Conservation (phyloP, 805 yeast species). For the Metschnikowia cerradonensis region DNA sequence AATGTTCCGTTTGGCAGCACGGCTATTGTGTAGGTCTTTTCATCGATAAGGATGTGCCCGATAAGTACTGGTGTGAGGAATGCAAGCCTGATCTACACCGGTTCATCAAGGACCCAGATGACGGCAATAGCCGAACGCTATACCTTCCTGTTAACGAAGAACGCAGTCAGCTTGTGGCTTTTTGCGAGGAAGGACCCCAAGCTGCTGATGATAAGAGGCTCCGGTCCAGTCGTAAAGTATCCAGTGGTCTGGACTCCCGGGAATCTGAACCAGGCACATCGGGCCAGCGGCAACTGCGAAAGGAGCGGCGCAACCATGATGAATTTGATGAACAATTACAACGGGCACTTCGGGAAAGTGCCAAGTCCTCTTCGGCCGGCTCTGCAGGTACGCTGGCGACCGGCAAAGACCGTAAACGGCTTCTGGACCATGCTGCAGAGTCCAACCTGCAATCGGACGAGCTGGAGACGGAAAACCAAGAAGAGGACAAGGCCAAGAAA, state of each 20-base stretch:
- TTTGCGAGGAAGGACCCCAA: not conserved
- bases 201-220: conserved; percentile 3
- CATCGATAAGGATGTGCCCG: conserved; percentile 75
- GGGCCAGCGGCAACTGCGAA: conserved; percentile 21
- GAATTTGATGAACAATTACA: conserved; percentile 42
- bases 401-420: conserved; percentile 20
- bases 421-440: conserved; percentile 3
- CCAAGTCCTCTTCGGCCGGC: conserved; percentile 39
- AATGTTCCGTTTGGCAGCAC: conserved; percentile 96
- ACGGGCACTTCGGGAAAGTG: conserved; percentile 55
- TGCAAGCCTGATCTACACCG: conserved; percentile 85
- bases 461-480: conserved; percentile 3
- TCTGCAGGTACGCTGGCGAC: conserved; percentile 5
- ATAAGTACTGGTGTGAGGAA: conserved; percentile 89
- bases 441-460: conserved; percentile 4
- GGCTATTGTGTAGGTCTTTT: conserved; percentile 90
- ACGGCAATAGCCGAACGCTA: conserved; percentile 25
- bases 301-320: conserved; percentile 33
- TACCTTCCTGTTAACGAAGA: conserved; percentile 41
- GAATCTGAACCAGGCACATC: conserved; percentile 14
- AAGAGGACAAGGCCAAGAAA: conserved; percentile 8
- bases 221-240: conserved; percentile 1
- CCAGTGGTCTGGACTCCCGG: conserved; percentile 7
- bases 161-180: conserved; percentile 27
- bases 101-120: conserved; percentile 32